Evolutionary conservation across 2,329 filamentous ascomycete genomes (phyloP).

Genomic region (Neodidymelliopsis sp.): DNA sequence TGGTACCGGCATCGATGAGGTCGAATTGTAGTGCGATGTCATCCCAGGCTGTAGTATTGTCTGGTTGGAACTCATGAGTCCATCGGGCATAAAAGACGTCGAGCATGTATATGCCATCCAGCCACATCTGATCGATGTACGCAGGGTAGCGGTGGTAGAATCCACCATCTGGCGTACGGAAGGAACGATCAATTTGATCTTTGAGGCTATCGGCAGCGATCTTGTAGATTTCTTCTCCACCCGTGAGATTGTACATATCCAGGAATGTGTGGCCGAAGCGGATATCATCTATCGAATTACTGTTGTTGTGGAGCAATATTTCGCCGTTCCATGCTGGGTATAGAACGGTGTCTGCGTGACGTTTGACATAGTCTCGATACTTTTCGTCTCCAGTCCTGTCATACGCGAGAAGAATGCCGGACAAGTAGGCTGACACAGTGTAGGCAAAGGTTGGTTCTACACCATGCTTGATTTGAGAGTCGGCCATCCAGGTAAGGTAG

Average conservation of each 20-base stretch:
- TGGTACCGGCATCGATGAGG: constrained; percentile 44
- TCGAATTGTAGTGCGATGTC: constrained; percentile 39
- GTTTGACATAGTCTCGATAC: constrained; percentile 52
- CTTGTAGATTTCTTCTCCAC: constrained; percentile 54
- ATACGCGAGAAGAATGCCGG: constrained; percentile 26
- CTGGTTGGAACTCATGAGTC: constrained; percentile 35
- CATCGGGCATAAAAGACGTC: constrained; percentile 36
- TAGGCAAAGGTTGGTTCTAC: constrained; percentile 29
- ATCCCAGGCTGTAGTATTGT: constrained; percentile 47
- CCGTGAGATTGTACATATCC: constrained; percentile 44
- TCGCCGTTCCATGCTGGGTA: constrained; percentile 43
- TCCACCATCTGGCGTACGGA: constrained; percentile 57
- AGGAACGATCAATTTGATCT: constrained; percentile 55
- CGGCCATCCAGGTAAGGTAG: constrained; percentile 32
- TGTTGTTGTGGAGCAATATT: constrained; percentile 29
- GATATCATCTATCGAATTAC: constrained; percentile 57
- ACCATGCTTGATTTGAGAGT: constrained; percentile 32
- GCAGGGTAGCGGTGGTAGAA: constrained; percentile 59
- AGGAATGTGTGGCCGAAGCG: constrained; percentile 59
- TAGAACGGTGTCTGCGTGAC: constrained; percentile 56
- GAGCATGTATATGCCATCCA: constrained; percentile 55
- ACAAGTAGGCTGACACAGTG: constrained; percentile 27
- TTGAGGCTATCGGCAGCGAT: constrained; percentile 54
- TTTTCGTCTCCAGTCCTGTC: constrained; percentile 26
- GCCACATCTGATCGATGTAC: constrained; percentile 62